Percentiles rank a stretch among this genome's conserved stretches.
These are phyloP conservation scores for Neurospora crassa DNA, from an alignment of 2,329 filamentous ascomycete species.

Conservation along the genomic window DNA sequence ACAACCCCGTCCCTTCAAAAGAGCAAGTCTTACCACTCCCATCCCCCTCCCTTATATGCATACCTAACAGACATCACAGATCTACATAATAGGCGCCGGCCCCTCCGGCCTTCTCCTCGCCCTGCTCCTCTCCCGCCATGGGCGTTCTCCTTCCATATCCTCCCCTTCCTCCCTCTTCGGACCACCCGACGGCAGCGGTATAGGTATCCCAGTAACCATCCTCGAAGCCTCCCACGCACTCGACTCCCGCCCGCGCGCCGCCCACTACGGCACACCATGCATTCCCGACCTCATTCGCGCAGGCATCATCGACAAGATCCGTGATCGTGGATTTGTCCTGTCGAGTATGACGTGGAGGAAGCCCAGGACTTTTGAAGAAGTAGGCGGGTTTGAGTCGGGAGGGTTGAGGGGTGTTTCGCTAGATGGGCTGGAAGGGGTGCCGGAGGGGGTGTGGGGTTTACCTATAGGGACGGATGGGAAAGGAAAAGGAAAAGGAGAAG, in stretches of 20 bases:
- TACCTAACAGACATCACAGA: slow-evolving; percentile 16
- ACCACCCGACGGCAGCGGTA: too few species aligned
- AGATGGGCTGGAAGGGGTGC: background rate
- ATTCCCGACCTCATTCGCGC: slow-evolving; percentile 49
- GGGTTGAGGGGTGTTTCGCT: background rate
- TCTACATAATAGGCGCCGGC: slow-evolving; percentile 39
- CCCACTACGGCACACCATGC: slow-evolving; percentile 50
- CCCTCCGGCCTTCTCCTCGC: slow-evolving; percentile 40
- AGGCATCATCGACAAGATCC: slow-evolving; percentile 41
- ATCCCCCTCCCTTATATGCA: rapidly evolving
- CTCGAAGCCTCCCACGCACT: slow-evolving; percentile 45
- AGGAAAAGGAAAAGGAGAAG: too few species aligned
- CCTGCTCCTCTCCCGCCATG: slow-evolving; percentile 32
- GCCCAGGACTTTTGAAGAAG: slow-evolving; percentile 11
- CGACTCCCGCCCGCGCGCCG: slow-evolving; percentile 51
- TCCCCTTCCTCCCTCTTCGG: too few species aligned
- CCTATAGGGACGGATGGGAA: background rate
- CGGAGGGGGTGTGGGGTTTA: background rate
- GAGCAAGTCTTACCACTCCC: background rate
- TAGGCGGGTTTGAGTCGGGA: background rate
- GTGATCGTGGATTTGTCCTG: slow-evolving; percentile 27
- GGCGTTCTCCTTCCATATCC: too few species aligned
- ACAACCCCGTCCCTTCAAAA: background rate
- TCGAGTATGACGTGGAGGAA: slow-evolving; percentile 31
- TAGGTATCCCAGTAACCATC: slow-evolving; percentile 35